Conservation (phyloP, 1,284 basidiomycete species). For the Trametes pubescens region DNA sequence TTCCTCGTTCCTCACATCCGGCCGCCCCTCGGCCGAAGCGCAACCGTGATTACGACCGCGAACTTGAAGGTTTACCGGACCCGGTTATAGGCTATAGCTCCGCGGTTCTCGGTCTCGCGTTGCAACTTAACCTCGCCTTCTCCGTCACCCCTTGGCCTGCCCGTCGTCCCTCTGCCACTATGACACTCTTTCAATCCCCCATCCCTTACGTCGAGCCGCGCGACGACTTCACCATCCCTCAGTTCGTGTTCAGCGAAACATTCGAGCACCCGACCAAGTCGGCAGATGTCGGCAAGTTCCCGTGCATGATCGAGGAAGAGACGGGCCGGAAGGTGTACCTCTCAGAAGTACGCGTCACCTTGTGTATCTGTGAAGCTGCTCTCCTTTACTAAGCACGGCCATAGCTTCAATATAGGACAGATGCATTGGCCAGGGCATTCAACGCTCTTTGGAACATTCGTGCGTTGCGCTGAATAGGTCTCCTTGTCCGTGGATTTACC, state of each 20-base stretch:
- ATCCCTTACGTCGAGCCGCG: slow-evolving; percentile 50
- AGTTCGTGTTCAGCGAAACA: slow-evolving; percentile 66
- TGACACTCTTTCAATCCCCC: slow-evolving; percentile 52
- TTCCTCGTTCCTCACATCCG: neutral
- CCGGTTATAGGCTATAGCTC: neutral
- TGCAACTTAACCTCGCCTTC: too few relatives aligned
- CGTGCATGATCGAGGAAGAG: slow-evolving; percentile 40
- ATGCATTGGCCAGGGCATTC: slow-evolving; percentile 24
- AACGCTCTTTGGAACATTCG: slow-evolving; percentile 17
- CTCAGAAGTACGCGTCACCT: slow-evolving; percentile 14
- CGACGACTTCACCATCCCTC: slow-evolving; percentile 70
- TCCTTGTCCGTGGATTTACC: neutral
- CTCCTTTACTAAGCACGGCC: neutral
- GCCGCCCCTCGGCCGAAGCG: neutral
- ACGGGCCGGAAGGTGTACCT: slow-evolving; percentile 31
- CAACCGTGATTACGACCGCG: neutral
- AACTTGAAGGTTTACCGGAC: neutral
- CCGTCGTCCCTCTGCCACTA: slow-evolving; percentile 2
- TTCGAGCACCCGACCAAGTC: slow-evolving; percentile 35
- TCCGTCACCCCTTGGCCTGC: too few relatives aligned
- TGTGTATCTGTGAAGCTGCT: neutral
- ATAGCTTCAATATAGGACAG: slow-evolving; percentile 22
- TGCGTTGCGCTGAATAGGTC: slow-evolving; percentile 4
- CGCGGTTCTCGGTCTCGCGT: neutral
- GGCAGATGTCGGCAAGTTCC: slow-evolving; percentile 17